Percentiles rank a stretch among this genome's conserved stretches.
Evolutionary conservation across 441 rosid genomes (phyloP).

Genomic region (Metrosideros polymorpha): DNA sequence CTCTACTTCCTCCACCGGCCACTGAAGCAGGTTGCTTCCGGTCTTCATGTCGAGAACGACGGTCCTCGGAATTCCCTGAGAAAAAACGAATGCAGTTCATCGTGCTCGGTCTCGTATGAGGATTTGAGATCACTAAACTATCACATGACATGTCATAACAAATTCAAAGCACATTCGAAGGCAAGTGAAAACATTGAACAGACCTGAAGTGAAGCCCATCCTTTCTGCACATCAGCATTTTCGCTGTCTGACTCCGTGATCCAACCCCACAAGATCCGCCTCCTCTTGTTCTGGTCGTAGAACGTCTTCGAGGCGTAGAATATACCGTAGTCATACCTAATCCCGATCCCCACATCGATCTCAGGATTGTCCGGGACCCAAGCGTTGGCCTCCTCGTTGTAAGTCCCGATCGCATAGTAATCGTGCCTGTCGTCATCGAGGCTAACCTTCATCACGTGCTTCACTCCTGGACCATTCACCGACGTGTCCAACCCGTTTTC

Average conservation of each 20-base stretch:
- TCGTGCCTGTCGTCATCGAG: slow-evolving; percentile 73
- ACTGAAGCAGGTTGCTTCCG: slow-evolving; percentile 63
- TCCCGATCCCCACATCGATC: slow-evolving; percentile 77
- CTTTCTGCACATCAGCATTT: slow-evolving; percentile 66
- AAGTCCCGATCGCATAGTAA: slow-evolving; percentile 82
- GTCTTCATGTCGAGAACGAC: slow-evolving; percentile 60
- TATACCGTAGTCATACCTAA: slow-evolving; percentile 78
- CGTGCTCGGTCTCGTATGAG: not conserved
- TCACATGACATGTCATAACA: not conserved
- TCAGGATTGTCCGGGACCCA: slow-evolving; percentile 69
- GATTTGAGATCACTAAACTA: not conserved
- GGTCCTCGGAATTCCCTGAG: slow-evolving; percentile 71
- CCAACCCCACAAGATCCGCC: slow-evolving; percentile 94
- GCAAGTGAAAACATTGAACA: not conserved
- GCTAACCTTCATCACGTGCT: slow-evolving; percentile 78
- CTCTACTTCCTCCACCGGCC: slow-evolving; percentile 84
- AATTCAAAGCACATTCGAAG: not conserved
- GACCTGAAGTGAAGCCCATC: slow-evolving; percentile 97
- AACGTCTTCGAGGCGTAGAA: slow-evolving; percentile 93
- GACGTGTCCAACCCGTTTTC: slow-evolving; percentile 74
- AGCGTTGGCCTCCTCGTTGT: slow-evolving; percentile 34
- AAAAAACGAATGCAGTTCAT: not conserved
- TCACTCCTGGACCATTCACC: slow-evolving; percentile 45
- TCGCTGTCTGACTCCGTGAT: slow-evolving; percentile 80
- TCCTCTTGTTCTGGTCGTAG: slow-evolving; percentile 51